Conservation (phyloP, 192 early-diverging fungal species). For the Backusella tarrabulga region DNA sequence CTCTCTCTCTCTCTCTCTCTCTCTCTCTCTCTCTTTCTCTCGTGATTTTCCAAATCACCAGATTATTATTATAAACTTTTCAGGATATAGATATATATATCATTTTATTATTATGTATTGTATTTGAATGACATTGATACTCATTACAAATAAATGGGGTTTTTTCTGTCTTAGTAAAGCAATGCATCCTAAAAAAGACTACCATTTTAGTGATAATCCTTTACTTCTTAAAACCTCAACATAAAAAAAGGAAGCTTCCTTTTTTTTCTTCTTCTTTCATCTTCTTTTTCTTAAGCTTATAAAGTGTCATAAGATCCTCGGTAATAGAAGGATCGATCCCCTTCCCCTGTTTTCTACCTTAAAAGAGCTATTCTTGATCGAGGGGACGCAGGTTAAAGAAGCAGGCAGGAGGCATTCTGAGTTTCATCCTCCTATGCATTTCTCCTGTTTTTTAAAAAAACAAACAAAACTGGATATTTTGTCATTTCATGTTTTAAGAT, state of each 20-base stretch:
- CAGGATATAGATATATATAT: not conserved
- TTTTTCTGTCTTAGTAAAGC: not conserved
- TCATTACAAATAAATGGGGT: too few relatives aligned
- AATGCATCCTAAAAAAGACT: not conserved
- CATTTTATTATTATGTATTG: not conserved
- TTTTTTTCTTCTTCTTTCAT: not conserved
- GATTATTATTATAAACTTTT: not conserved
- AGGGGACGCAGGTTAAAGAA: not conserved
- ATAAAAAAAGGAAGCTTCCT: not conserved
- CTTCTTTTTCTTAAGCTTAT: not conserved
- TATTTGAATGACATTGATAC: not conserved
- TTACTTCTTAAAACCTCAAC: not conserved
- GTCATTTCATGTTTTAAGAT: slow-evolving; percentile 1
- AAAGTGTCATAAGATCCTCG: not conserved
- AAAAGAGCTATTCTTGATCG: not conserved
- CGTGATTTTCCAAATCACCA: too few relatives aligned
- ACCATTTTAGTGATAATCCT: not conserved
- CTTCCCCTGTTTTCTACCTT: not conserved
- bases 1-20: too few relatives aligned
- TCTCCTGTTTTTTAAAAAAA: not conserved
- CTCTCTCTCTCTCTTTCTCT: too few relatives aligned
- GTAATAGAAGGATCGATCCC: not conserved
- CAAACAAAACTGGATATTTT: not conserved
- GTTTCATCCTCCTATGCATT: not conserved
- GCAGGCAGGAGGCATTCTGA: not conserved